phyloP scores from a whole-genome alignment of 192 early-diverging fungal genomes.

The Coemansia sp. region DNA sequence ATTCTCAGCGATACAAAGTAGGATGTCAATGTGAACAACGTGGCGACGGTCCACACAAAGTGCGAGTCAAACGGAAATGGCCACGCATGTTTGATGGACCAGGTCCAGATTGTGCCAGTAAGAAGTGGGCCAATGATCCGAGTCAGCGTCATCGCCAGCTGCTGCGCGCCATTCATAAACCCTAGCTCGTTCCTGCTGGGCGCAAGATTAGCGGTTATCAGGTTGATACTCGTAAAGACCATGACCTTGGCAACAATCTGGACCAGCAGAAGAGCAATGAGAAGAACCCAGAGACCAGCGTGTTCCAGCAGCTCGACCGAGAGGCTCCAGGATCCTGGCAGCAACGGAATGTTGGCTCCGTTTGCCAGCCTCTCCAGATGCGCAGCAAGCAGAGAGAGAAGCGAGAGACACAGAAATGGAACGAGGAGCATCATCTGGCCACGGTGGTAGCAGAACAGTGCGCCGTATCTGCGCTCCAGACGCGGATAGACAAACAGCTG shows the following conservation, averaged over 20 bases:
- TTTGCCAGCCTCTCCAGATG: slow-evolving; percentile 3
- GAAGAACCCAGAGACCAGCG: slow-evolving; percentile 17
- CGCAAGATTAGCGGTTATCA: slow-evolving; percentile 43
- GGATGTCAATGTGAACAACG: slow-evolving; percentile 7
- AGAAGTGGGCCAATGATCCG: slow-evolving; percentile 29
- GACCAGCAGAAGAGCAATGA: slow-evolving; percentile 15
- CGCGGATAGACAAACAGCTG: slow-evolving; percentile 57
- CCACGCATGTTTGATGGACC: slow-evolving; percentile 35
- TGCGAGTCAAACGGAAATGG: slow-evolving; percentile 44
- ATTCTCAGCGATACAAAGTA: slow-evolving; percentile 12
- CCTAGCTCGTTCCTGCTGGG: slow-evolving; percentile 31
- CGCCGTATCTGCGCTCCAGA: slow-evolving; percentile 48
- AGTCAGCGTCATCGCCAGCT: slow-evolving; percentile 23
- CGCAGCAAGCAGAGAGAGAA: slow-evolving; percentile 17
- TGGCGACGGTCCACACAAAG: slow-evolving; percentile 36
- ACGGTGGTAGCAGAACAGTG: slow-evolving; percentile 44
- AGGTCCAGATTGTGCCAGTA: slow-evolving; percentile 26
- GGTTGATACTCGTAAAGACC: slow-evolving; percentile 33
- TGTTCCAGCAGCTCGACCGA: background rate
- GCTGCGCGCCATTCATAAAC: slow-evolving; percentile 41
- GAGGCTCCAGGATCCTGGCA: background rate
- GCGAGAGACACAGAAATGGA: slow-evolving; percentile 13
- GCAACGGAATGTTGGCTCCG: background rate
- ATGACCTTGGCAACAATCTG: slow-evolving; percentile 20
- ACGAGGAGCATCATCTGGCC: slow-evolving; percentile 25